Evolutionary conservation across 768 basidiomycete species (phyloP).

Genomic region (Chalciporus piperatus): DNA sequence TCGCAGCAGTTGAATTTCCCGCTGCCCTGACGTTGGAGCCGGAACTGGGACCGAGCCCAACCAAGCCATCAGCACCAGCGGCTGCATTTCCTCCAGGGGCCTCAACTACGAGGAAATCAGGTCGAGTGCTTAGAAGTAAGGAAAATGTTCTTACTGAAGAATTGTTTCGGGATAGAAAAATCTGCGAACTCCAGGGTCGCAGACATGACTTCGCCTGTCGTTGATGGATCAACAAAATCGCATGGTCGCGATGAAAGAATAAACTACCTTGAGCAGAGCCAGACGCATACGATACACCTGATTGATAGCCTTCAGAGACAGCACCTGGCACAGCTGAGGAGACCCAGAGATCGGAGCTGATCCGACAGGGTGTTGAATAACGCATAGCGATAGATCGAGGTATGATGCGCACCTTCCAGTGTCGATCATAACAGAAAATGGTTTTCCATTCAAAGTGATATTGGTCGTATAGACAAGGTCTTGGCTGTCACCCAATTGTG

Average conservation of each 20-base stretch:
- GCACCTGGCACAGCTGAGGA: slow-evolving; percentile 42
- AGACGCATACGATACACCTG: slow-evolving; percentile 51
- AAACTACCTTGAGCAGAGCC: slow-evolving; percentile 47
- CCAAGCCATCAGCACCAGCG: slow-evolving; percentile 31
- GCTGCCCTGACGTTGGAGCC: slow-evolving; percentile 46
- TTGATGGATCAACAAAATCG: not conserved
- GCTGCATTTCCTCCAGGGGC: slow-evolving; percentile 12
- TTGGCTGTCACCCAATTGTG: slow-evolving; percentile 26
- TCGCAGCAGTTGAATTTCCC: slow-evolving; percentile 38
- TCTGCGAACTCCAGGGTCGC: slow-evolving; percentile 31
- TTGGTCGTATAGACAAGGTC: slow-evolving; percentile 39
- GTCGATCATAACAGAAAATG: slow-evolving; percentile 39
- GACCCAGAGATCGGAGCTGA: slow-evolving; percentile 66
- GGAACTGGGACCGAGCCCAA: slow-evolving; percentile 64
- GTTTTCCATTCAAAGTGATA: slow-evolving; percentile 36
- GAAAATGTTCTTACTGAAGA: slow-evolving; percentile 9
- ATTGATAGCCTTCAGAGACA: slow-evolving; percentile 35
- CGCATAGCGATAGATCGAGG: not conserved
- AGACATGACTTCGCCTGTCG: slow-evolving; percentile 27
- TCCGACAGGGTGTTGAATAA: slow-evolving; percentile 15
- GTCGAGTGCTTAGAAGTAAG: not conserved
- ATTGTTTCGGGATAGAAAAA: slow-evolving; percentile 49
- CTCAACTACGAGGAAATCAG: slow-evolving; percentile 18
- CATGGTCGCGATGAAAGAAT: not conserved
- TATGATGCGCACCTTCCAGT: slow-evolving; percentile 42